A percentile compares a stretch with the other conserved stretches of the same genome.
phyloP scores from a whole-genome alignment of 1,139 yeast genomes.

The Taphrina pruni region DNA sequence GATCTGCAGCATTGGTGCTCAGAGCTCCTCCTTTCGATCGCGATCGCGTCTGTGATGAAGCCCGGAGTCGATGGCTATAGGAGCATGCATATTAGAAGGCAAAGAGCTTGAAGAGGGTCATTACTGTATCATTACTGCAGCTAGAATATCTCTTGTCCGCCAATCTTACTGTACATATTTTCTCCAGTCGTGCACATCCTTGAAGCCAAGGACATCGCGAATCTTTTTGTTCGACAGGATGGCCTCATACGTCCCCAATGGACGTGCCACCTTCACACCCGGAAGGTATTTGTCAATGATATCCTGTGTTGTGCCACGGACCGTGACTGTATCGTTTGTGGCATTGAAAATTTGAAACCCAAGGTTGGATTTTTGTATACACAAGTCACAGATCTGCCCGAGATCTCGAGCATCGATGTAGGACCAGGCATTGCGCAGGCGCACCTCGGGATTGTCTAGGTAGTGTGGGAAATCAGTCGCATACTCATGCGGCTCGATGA shows the following conservation, averaged over 20 bases:
- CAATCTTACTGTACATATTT: slow-evolving; percentile 29
- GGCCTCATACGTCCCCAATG: slow-evolving; percentile 38
- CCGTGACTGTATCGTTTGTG: slow-evolving; percentile 33
- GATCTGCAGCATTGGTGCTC: neutral
- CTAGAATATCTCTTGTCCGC: too few species aligned
- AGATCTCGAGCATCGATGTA: slow-evolving; percentile 42
- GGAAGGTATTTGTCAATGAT: slow-evolving; percentile 25
- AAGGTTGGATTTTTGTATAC: slow-evolving; percentile 31
- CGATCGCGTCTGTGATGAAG: too few species aligned
- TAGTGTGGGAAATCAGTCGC: slow-evolving; percentile 20
- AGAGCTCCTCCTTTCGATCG: neutral
- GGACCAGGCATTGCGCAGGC: slow-evolving; percentile 39
- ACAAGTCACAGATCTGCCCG: slow-evolving; percentile 41
- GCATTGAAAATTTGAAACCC: slow-evolving; percentile 42
- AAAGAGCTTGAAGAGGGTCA: too few species aligned
- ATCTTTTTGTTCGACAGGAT: slow-evolving; percentile 34
- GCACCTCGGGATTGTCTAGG: slow-evolving; percentile 34
- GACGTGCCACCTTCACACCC: slow-evolving; percentile 26
- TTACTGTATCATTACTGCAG: too few species aligned
- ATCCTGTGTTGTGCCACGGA: slow-evolving; percentile 30
- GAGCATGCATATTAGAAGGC: too few species aligned
- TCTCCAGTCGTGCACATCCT: slow-evolving; percentile 39
- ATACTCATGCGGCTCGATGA: slow-evolving; percentile 40
- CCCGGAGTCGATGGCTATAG: too few species aligned
- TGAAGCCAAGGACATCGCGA: slow-evolving; percentile 37